Percentiles rank a stretch among this genome's conserved stretches.
phyloP scores from a whole-genome alignment of 2,329 filamentous ascomycete genomes.

The Phialocephala subalpina region DNA sequence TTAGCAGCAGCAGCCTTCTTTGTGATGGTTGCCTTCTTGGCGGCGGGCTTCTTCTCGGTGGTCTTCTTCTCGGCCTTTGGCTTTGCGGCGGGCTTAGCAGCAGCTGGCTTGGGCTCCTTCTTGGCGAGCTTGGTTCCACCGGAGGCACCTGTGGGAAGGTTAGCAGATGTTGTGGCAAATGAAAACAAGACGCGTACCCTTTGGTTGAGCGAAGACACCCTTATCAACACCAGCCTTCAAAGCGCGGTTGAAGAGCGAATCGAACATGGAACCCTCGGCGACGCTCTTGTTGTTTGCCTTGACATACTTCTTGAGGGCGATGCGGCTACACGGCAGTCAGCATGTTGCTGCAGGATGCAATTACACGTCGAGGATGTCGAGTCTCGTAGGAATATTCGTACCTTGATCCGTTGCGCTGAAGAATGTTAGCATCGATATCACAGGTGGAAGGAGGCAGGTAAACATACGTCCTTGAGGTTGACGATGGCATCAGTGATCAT shows the following conservation, averaged over 20 bases:
- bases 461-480: constrained; percentile 44
- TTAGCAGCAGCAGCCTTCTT: constrained; percentile 39
- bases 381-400: constrained; percentile 28
- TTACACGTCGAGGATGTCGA: constrained; percentile 35
- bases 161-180: constrained; percentile 34
- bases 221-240: constrained; percentile 72
- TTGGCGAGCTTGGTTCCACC: constrained; percentile 77
- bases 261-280: constrained; percentile 65
- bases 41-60: constrained; percentile 49
- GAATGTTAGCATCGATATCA: constrained; percentile 27
- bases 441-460: constrained; percentile 4
- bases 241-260: constrained; percentile 74
- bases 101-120: constrained; percentile 58
- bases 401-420: constrained; percentile 45
- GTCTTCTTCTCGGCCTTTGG: constrained; percentile 45
- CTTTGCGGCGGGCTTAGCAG: constrained; percentile 46
- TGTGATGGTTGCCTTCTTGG: constrained; percentile 46
- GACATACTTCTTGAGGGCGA: constrained; percentile 80
- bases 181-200: constrained; percentile 62
- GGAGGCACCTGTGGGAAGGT: constrained; percentile 62
- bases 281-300: constrained; percentile 73
- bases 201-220: constrained; percentile 74
- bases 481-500: constrained; percentile 46
- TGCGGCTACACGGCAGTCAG: constrained; percentile 53
- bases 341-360: constrained; percentile 23